Conservation (phyloP, 2,329 filamentous ascomycete species). For the Xylaria sp. region DNA sequence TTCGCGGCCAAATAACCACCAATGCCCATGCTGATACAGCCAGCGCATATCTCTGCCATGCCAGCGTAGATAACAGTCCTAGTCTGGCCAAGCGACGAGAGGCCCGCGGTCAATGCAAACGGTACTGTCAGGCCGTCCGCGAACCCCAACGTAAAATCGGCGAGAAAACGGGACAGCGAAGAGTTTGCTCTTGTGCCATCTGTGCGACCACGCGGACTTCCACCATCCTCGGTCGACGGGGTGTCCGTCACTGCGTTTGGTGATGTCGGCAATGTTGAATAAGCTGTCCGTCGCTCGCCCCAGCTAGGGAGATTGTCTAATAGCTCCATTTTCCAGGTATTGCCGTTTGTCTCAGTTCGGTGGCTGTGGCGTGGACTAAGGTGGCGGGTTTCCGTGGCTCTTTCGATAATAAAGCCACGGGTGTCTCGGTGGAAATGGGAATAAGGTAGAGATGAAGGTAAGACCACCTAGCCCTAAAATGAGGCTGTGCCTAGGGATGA, state of each 20-base stretch:
- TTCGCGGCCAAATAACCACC: constrained; percentile 73
- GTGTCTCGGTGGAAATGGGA: too few species aligned
- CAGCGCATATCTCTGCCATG: constrained; percentile 75
- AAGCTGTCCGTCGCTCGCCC: constrained; percentile 20
- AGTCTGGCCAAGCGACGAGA: constrained; percentile 69
- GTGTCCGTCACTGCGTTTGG: background rate
- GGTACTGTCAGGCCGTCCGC: constrained; percentile 81
- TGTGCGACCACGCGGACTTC: background rate
- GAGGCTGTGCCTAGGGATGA: too few species aligned
- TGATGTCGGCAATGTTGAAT: constrained; percentile 29
- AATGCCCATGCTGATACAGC: constrained; percentile 78
- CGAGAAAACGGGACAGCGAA: constrained; percentile 47
- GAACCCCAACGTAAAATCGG: constrained; percentile 75
- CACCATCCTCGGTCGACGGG: background rate
- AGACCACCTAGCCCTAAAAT: too few species aligned
- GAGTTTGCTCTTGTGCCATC: background rate
- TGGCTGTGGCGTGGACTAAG: background rate
- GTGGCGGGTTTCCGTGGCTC: too few species aligned
- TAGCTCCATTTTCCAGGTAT: constrained; percentile 13
- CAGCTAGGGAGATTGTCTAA: constrained; percentile 13
- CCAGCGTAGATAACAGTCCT: constrained; percentile 73
- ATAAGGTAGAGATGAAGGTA: too few species aligned
- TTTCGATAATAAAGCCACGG: background rate
- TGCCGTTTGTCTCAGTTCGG: background rate
- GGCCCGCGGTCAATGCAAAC: constrained; percentile 77